phyloP scores from a whole-genome alignment of 805 yeast species.

The Allodekkera sacchari region DNA sequence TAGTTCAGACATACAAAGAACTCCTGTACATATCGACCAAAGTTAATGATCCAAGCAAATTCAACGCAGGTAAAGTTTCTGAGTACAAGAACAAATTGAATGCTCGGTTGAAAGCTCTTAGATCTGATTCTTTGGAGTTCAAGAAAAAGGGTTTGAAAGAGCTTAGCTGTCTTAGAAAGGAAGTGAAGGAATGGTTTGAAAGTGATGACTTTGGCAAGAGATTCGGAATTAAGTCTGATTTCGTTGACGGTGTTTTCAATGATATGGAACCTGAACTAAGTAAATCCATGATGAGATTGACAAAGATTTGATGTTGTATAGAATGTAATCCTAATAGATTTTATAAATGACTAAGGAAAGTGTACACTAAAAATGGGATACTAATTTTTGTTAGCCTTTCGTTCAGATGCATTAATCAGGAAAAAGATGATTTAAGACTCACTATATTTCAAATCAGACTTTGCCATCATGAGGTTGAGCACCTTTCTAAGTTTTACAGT shows the following conservation, averaged over 20 bases:
- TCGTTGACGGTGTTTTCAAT: constrained; percentile 7
- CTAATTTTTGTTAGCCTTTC: constrained; percentile 1
- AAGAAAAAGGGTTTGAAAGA: too few species aligned
- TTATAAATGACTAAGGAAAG: too few species aligned
- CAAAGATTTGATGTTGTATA: constrained; percentile 8
- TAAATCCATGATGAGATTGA: constrained; percentile 9
- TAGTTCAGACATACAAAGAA: too few species aligned
- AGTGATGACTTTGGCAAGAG: constrained; percentile 11
- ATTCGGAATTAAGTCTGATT: constrained; percentile 11
- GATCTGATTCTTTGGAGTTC: constrained; percentile 12
- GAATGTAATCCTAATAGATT: too few species aligned
- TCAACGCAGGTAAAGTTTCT: too few species aligned
- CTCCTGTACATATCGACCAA: too few species aligned
- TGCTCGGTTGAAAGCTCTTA: too few species aligned
- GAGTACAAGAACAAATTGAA: too few species aligned
- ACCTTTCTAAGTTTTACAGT: too few species aligned
- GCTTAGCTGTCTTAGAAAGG: constrained; percentile 5
- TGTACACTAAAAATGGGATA: too few species aligned
- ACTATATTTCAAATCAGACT: neutral
- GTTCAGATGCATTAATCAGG: constrained; percentile 3
- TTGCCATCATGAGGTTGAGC: too few species aligned
- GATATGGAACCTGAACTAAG: constrained; percentile 8
- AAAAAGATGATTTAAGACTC: neutral
- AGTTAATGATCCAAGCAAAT: too few species aligned
- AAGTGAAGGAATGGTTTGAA: constrained; percentile 12